Base-by-base conservation (phyloP, 208 protist species). In the Crithidia mellificae region DNA sequence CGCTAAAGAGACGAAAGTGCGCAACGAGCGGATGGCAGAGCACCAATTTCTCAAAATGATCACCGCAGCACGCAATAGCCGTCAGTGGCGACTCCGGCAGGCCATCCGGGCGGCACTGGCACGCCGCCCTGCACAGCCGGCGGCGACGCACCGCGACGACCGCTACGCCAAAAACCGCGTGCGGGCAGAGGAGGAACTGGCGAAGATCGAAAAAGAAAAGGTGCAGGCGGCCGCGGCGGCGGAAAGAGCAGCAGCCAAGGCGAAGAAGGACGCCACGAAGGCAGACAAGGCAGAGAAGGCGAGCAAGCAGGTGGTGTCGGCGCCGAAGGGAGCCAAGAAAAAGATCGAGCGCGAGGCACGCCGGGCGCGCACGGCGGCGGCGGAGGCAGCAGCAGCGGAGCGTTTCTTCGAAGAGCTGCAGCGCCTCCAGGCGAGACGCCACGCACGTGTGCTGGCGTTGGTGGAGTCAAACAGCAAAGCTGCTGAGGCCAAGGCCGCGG, bases 41-140 rank as follows among this genome's bases (percentile, higher is more conserved):
- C 41, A 55, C 27, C 36, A 63, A 19, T 70, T 76, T n/a, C 20
- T 76, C 3, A 58, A 57, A 3, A 65, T 59, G 36, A 50, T 76
- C 24, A 30, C 70, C 15, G 30, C n/a, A 9, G 51, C 61, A 2
- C 70, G 62, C 6, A 30, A 30, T 17, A 25, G n/a, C 27, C 70
- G 63, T 5, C 51, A 76, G 25, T 50, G 66, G n/a, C 62, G 70
- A 43, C 54, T 76, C 27, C 20, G 38, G 0, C 5, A 24, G n/a
- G 63, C 63, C 19, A 63, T 76, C 29, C 36, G 51, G 17, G 49
- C 29, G 32, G 63, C 70, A 15, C 32, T 58, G 39, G 20, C 36
- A 5, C 4, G 6, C 1, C 36, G 27, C 14, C 7, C 38, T 19
- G 6, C 49, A 2, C 38, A 68, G 50, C 36, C n/a, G 22, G 47